Percentiles rank a stretch among this genome's conserved stretches.
Conservation (phyloP, 129 eudicot species). For the Solidago caesia region DNA sequence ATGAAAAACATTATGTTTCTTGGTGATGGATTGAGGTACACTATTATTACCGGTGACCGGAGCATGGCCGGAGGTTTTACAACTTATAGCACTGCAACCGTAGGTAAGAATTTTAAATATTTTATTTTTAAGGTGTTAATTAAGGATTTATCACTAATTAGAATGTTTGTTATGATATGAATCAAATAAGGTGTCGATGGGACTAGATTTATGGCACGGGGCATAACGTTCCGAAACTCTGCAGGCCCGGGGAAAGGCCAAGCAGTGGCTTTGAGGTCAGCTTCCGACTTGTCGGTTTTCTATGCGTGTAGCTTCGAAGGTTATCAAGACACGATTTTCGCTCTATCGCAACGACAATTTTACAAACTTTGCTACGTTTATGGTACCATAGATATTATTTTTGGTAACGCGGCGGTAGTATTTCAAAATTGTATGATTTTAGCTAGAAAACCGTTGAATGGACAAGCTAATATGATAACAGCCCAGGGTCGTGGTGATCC, state of each 20-base stretch:
- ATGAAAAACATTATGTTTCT: slow-evolving; percentile 40
- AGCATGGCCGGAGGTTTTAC: slow-evolving; percentile 41
- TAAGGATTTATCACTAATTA: neutral
- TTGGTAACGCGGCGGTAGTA: slow-evolving; percentile 56
- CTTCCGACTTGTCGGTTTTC: slow-evolving; percentile 52
- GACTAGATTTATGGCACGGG: slow-evolving; percentile 53
- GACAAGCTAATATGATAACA: slow-evolving; percentile 42
- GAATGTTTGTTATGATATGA: neutral
- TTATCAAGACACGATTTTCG: slow-evolving; percentile 56
- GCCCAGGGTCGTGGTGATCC: slow-evolving; percentile 61
- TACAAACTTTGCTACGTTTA: slow-evolving; percentile 50
- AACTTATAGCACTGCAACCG: slow-evolving; percentile 48
- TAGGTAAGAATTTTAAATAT: slow-evolving; percentile 23
- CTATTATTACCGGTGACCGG: slow-evolving; percentile 43
- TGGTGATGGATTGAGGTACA: slow-evolving; percentile 45
- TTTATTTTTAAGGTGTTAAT: neutral
- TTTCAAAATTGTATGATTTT: slow-evolving; percentile 58
- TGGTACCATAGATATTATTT: slow-evolving; percentile 63
- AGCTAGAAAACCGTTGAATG: slow-evolving; percentile 43
- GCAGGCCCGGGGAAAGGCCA: slow-evolving; percentile 51
- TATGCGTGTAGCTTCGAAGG: slow-evolving; percentile 55
- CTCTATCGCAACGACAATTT: slow-evolving; percentile 49
- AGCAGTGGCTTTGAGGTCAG: slow-evolving; percentile 51
- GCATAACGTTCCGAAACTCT: slow-evolving; percentile 53
- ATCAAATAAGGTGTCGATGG: slow-evolving; percentile 40